Base-by-base conservation (phyloP, 176 grass and related monocot genomes). In the Calamus simplicifolius region DNA sequence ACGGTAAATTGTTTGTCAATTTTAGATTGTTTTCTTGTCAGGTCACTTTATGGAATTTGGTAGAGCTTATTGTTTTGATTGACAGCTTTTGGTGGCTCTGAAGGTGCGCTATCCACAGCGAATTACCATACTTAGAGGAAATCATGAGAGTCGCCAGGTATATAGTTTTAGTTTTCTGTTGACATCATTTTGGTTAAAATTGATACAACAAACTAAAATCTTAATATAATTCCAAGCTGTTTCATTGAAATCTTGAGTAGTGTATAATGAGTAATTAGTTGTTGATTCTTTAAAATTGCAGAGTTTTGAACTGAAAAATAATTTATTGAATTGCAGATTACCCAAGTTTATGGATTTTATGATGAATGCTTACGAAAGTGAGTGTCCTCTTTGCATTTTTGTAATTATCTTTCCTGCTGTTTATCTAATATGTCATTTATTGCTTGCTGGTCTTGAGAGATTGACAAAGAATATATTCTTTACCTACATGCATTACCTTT, bases 91-190 rank as follows among this genome's bases (percentile, higher is more conserved):
- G 87, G 92, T 97, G 59, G 81, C 87, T 30, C 63, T 97, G 52
- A 97, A 97, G 62, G 92, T 97, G 73, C 87, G 87, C 18, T 97
- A 97, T 82, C 84, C 87, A 80, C 84, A 97, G 49, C 79, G 92
- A 59, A 97, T 97, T 60, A 97, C 92, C n/a, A 97, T 97, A 82
- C 92, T 97, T 48, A 85, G 92, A 83, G 92, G 92, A 80, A 97
- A 97, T 70, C 92, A 91, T 18, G 93, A 97, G 66, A 97, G 93
- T 59, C 87, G 93, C 54, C 93, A 97, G 87, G 92, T 91, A 69
- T 27, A 29, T 6, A 10, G 16, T n/a, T 15, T 16, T 28, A 16
- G 1, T 15, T 25, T 49, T 27, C 27, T 58, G 12, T 15, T 53
- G 48, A 60, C 48, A 60, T 29, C 48, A 25, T 70, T 62, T 29